Evolutionary conservation across 1,284 basidiomycete genomes (phyloP).

Genomic region (Melampsora americana): DNA sequence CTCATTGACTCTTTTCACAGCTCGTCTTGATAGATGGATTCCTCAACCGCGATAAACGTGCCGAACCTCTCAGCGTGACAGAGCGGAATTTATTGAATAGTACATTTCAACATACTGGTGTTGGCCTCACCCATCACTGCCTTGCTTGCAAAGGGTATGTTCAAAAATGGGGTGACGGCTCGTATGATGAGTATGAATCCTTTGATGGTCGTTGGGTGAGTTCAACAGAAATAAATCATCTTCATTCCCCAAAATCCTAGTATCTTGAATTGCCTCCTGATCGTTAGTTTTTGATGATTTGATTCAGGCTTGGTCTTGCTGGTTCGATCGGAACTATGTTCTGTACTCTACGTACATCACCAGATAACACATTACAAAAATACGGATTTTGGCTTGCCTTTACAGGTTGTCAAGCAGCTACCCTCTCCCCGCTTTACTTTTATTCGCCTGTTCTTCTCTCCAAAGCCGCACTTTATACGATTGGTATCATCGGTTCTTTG

Average conservation of each 20-base stretch:
- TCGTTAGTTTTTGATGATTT: background rate
- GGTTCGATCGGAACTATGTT: constrained; percentile 55
- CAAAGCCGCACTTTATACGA: constrained; percentile 83
- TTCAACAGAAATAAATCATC: constrained; percentile 52
- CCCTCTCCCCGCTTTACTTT: constrained; percentile 78
- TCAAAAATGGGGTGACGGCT: constrained; percentile 21
- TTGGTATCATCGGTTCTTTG: constrained; percentile 75
- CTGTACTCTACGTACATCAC: constrained; percentile 25
- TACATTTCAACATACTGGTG: constrained; percentile 36
- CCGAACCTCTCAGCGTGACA: constrained; percentile 16
- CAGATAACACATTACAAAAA: constrained; percentile 32
- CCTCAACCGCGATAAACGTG: constrained; percentile 25
- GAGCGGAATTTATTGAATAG: constrained; percentile 26
- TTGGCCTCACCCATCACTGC: constrained; percentile 27
- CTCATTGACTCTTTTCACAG: background rate
- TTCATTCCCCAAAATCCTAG: constrained; percentile 76
- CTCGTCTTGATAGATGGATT: constrained; percentile 36
- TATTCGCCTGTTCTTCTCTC: constrained; percentile 77
- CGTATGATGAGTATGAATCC: constrained; percentile 37
- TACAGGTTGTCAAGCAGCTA: constrained; percentile 79
- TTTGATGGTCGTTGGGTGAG: constrained; percentile 22
- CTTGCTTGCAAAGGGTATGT: constrained; percentile 26
- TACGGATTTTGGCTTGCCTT: constrained; percentile 60
- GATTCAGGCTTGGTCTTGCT: constrained; percentile 62
- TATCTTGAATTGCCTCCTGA: constrained; percentile 68